Base-by-base conservation (phyloP, 2,329 filamentous ascomycete species). In the Camillea tinctor region DNA sequence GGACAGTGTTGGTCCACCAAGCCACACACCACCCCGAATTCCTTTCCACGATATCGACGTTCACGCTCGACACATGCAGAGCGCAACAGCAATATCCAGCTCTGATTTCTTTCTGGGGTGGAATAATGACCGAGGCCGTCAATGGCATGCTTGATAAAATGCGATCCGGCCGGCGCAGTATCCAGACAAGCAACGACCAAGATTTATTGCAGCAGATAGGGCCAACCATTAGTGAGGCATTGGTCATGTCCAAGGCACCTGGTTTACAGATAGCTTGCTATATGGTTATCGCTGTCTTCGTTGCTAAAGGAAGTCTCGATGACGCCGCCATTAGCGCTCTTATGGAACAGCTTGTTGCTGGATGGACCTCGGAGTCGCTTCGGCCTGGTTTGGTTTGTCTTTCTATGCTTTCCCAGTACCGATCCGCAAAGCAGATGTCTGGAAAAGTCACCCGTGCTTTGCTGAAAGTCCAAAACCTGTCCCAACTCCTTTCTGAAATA, bases 41-140 rank as follows among this genome's bases (percentile, higher is more conserved):
- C 68, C 86, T 97, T 64, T 81, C 88, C 1, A 80, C 86, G 9
- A 81, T 98, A 57, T 97, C 95, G 68, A 81, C 86, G 58, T 92
- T 96, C 76, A 88, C 92, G 13, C 78, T 97, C 24, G 86, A 88
- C 60, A 87, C 91, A 22, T 89, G 92, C 71, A 84, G 86, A 56
- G 81, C 84, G 49, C 84, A 87, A 56, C 88, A 91, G 60, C 88
- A 94, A 57, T 91, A 95, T 68, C 86, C 91, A 48, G 86, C 88
- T 1, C 78, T 97, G 60, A 78, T 97, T 57, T 89, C 91, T 0
- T 97, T 99, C 73, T 99, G 95, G 94, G 92, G 90, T 4, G 90
- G 92, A 52, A 82, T 97, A 55, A 88, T 91, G 73, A 92, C 92
- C 0, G 93, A 99, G 75, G 88, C 93, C 11, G 83, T 96, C 60